Conservation (phyloP, 2,329 filamentous ascomycete species). For the Ophiosphaerella narmari region DNA sequence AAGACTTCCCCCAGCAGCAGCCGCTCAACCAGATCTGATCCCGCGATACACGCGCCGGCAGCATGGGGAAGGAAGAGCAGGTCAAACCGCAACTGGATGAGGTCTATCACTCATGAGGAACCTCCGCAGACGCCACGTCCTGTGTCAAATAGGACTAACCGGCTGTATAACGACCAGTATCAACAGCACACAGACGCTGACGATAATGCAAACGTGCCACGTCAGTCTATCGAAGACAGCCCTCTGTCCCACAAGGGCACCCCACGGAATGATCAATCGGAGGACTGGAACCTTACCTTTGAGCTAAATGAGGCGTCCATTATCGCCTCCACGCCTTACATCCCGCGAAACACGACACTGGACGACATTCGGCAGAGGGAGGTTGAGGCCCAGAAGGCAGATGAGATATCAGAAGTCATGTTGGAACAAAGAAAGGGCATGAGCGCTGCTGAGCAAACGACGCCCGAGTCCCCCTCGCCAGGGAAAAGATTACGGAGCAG, state of each 20-base stretch:
- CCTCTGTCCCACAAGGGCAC: slow-evolving; percentile 47
- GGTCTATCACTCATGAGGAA: slow-evolving; percentile 41
- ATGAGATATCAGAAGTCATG: slow-evolving; percentile 35
- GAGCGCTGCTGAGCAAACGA: slow-evolving; percentile 7
- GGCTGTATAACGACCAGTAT: slow-evolving; percentile 9
- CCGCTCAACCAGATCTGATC: slow-evolving; percentile 45
- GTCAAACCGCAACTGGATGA: slow-evolving; percentile 49
- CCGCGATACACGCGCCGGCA: slow-evolving; percentile 51
- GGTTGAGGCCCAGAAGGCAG: slow-evolving; percentile 44
- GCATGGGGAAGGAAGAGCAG: slow-evolving; percentile 55
- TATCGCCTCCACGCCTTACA: slow-evolving; percentile 54
- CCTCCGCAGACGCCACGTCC: slow-evolving; percentile 15
- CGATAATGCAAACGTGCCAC: slow-evolving; percentile 41
- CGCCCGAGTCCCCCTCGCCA: slow-evolving; percentile 9
- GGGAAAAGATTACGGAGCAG: slow-evolving; percentile 24
- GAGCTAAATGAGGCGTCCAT: slow-evolving; percentile 54
- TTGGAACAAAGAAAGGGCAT: slow-evolving; percentile 21
- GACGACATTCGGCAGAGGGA: slow-evolving; percentile 52
- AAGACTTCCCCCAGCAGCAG: slow-evolving; percentile 44
- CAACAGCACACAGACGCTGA: slow-evolving; percentile 5
- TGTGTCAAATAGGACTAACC: slow-evolving; percentile 21
- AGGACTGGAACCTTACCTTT: slow-evolving; percentile 45
- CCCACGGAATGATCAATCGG: slow-evolving; percentile 24
- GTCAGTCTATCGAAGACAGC: slow-evolving; percentile 50
- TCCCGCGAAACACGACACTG: slow-evolving; percentile 48